These are phyloP conservation scores for Pseudocercospora cruenta DNA, from an alignment of 2,329 filamentous ascomycete species.

Conservation along the genomic window DNA sequence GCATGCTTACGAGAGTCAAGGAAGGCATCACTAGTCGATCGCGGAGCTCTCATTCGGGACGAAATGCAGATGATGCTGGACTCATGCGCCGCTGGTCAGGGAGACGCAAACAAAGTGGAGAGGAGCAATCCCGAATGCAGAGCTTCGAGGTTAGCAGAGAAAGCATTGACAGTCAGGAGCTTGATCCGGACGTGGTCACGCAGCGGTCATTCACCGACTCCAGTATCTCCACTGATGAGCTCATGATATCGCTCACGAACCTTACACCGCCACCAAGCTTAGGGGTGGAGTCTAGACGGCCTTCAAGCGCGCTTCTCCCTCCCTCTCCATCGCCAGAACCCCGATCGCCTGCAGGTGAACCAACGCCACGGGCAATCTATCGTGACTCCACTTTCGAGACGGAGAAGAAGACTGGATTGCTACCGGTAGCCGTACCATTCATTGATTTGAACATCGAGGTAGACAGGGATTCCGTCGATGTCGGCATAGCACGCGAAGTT, in stretches of 20 bases:
- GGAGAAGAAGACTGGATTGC: neutral
- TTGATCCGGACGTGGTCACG: conserved; percentile 14
- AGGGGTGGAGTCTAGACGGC: conserved; percentile 10
- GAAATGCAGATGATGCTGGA: conserved; percentile 32
- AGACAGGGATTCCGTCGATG: conserved; percentile 33
- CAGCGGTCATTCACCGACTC: conserved; percentile 34
- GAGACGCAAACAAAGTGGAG: conserved; percentile 30
- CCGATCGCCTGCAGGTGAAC: conserved; percentile 21
- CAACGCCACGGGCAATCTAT: conserved; percentile 26
- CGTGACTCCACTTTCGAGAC: neutral
- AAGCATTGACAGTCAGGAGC: conserved; percentile 30
- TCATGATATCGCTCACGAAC: conserved; percentile 20
- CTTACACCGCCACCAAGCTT: conserved; percentile 20
- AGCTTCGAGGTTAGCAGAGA: conserved; percentile 37
- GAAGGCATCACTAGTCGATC: conserved; percentile 37
- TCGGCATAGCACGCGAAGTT: conserved; percentile 27
- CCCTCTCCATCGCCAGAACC: conserved; percentile 11
- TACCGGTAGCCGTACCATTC: conserved; percentile 28
- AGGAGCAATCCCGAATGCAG: conserved; percentile 29
- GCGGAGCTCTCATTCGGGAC: conserved; percentile 33
- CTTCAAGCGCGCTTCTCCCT: conserved; percentile 18
- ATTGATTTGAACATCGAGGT: conserved; percentile 31
- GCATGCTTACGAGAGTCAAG: conserved; percentile 42
- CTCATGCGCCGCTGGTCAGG: conserved; percentile 37
- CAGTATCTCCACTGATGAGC: conserved; percentile 33